A percentile compares a stretch with the other conserved stretches of the same genome.
Evolutionary conservation across 805 yeast genomes (phyloP).

Genomic region (Saccharomycopsis fibuligera): DNA sequence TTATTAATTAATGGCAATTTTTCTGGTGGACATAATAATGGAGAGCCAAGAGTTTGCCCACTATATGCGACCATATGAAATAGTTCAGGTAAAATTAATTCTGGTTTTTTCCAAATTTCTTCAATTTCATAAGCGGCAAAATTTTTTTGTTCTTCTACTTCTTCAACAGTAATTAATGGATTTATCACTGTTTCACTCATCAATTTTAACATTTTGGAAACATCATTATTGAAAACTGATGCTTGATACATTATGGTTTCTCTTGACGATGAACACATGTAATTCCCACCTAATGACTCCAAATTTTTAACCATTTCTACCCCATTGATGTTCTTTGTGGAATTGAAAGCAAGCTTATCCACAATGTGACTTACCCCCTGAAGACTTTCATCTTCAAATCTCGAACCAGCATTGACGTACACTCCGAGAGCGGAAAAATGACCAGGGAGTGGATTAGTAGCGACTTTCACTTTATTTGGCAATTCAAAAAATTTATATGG

Average conservation of each 20-base stretch:
- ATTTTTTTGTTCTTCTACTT: conserved; percentile 63
- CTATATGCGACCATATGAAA: conserved; percentile 77
- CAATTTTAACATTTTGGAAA: conserved; percentile 68
- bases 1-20: conserved; percentile 47
- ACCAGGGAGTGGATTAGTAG: conserved; percentile 80
- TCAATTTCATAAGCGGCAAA: conserved; percentile 77
- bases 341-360: conserved; percentile 81
- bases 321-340: conserved; percentile 54
- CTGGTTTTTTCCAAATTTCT: conserved; percentile 80
- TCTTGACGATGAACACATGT: conserved; percentile 86
- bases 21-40: conserved; percentile 75
- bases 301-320: conserved; percentile 67
- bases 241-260: conserved; percentile 93
- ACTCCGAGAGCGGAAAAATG: conserved; percentile 89
- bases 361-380: conserved; percentile 78
- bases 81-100: conserved; percentile 81
- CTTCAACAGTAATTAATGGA: conserved; percentile 64
- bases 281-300: conserved; percentile 85
- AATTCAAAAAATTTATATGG: conserved; percentile 27
- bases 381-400: conserved; percentile 57
- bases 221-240: conserved; percentile 82
- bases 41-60: conserved; percentile 73
- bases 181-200: conserved; percentile 70
- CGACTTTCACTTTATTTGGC: conserved; percentile 73
- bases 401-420: conserved; percentile 84